A percentile compares a stretch with the other conserved stretches of the same genome.
Evolutionary conservation across 805 yeast genomes (phyloP).

Genomic region (Millerozyma miso): DNA sequence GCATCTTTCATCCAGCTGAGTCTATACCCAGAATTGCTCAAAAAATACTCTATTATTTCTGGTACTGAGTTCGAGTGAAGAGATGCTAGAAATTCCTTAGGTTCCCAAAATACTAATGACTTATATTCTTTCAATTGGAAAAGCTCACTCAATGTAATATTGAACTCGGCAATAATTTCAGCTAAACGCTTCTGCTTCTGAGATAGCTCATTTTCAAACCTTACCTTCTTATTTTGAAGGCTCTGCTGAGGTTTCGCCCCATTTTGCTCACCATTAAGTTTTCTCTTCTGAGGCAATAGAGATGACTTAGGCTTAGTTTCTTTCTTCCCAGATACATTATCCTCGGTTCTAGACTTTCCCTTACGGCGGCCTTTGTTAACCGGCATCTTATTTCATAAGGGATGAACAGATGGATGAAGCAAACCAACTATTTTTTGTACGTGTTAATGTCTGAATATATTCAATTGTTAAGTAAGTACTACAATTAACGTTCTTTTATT

Average conservation of each 20-base stretch:
- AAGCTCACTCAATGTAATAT: slow-evolving; percentile 52
- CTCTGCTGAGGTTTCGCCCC: not conserved
- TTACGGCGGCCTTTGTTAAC: not conserved
- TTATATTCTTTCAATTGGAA: slow-evolving; percentile 61
- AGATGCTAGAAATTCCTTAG: slow-evolving; percentile 33
- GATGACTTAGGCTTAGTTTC: not conserved
- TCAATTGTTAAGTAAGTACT: no score
- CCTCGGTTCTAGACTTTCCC: not conserved
- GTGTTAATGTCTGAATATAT: not conserved
- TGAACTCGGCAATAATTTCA: slow-evolving; percentile 42
- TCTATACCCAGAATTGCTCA: slow-evolving; percentile 21
- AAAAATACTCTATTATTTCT: slow-evolving; percentile 28
- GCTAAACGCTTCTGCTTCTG: slow-evolving; percentile 27
- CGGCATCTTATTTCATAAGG: not conserved
- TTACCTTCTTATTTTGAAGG: slow-evolving; percentile 17
- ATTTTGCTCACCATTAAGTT: not conserved
- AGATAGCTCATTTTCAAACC: slow-evolving; percentile 3
- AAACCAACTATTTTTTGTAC: not conserved
- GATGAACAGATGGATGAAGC: not conserved
- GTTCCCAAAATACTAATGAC: slow-evolving; percentile 61
- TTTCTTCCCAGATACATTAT: not conserved
- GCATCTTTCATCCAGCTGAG: slow-evolving; percentile 31
- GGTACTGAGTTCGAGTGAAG: slow-evolving; percentile 21
- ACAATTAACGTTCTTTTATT: no score
- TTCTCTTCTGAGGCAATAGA: slow-evolving; percentile 4